Base-by-base conservation (phyloP, 768 basidiomycete species). In the Suillus placidus region DNA sequence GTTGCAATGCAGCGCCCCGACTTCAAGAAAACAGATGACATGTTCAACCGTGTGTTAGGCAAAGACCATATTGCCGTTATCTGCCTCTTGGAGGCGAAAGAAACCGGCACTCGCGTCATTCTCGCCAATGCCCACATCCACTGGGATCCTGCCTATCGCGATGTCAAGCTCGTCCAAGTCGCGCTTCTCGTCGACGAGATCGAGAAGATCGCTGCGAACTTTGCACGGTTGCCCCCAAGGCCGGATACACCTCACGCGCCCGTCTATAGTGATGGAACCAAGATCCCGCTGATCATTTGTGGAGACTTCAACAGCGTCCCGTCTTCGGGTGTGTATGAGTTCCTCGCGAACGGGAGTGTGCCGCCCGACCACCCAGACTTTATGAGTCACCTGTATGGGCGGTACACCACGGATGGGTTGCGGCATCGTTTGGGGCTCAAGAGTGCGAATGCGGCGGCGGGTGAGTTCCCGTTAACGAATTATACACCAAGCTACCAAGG, bases 1-100 rank as follows among this genome's bases (percentile, higher is more conserved):
- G 85, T 95, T 68, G 97, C 96, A 23, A 91, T 98, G 87, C 92
- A 94, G 71, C 88, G 95, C 34, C 87, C 90, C 60, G 95, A 96
- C 76, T 94, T 95, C 81, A 94, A 95, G 83, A 95, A 95, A 80
- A 97, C 95, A 20, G 95, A 99, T 73, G 97, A 98, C 81, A 96
- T 99, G 95, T 99, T 98, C 86, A 98, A 98, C 74, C 94, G 97
- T 38, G 95, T 99, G 63, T 86, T 98, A 70, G 91, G 92, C 67
- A 93, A 94, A 76, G 97, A 99, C 78, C 88, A 98, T 73, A 93
- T 99, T 68, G 95, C 95, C 55, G 88, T 95, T 68, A 82, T 96
- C 64, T 88, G 88, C 71, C 84, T 94, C 37, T 83, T 99, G 73
- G 97, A 99, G 81, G 91, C 92, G 78, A 87, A 86, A 67, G 84